phyloP scores from a whole-genome alignment of 2,329 filamentous ascomycete species.

The Aspergillus ochraceus region DNA sequence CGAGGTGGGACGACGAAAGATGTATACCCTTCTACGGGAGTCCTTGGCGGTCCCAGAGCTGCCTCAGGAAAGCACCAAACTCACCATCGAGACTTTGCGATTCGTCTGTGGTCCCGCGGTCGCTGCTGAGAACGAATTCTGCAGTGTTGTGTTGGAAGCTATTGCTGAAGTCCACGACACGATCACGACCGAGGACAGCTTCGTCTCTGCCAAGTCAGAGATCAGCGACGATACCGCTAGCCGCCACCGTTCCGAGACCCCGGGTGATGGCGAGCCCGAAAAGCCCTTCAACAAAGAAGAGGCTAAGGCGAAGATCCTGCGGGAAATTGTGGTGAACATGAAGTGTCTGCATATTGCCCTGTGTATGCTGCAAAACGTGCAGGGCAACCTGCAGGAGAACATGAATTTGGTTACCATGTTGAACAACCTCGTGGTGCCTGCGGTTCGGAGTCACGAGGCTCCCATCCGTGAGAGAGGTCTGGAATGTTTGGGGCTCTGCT shows the following conservation, averaged over 20 bases:
- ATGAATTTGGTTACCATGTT: slow-evolving; percentile 94
- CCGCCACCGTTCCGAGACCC: slow-evolving; percentile 45
- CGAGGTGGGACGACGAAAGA: slow-evolving; percentile 90
- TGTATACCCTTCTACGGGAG: slow-evolving; percentile 88
- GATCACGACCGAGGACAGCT: slow-evolving; percentile 78
- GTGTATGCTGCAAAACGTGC: slow-evolving; percentile 93
- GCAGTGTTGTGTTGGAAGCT: slow-evolving; percentile 72
- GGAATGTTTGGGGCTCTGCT: slow-evolving; percentile 85
- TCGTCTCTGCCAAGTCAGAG: slow-evolving; percentile 89
- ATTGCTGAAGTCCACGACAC: slow-evolving; percentile 96
- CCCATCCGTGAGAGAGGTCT: slow-evolving; percentile 89
- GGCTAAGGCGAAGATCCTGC: slow-evolving; percentile 68
- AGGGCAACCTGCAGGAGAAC: slow-evolving; percentile 83
- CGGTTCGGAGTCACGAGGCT: slow-evolving; percentile 88
- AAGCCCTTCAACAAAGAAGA: slow-evolving; percentile 56
- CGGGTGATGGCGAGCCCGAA: slow-evolving; percentile 56
- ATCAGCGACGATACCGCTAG: slow-evolving; percentile 65
- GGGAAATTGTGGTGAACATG: slow-evolving; percentile 95
- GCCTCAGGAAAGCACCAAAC: slow-evolving; percentile 88
- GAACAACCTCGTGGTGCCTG: slow-evolving; percentile 93
- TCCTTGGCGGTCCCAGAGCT: slow-evolving; percentile 81
- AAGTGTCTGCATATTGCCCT: slow-evolving; percentile 97
- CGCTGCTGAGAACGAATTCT: slow-evolving; percentile 52
- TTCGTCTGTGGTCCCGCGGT: slow-evolving; percentile 70
- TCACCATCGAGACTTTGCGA: slow-evolving; percentile 77